Percentiles rank a stretch among this genome's conserved stretches.
These are phyloP conservation scores for Taphrina deformans DNA, from an alignment of 1,139 yeast genomes.

Conservation along the genomic window DNA sequence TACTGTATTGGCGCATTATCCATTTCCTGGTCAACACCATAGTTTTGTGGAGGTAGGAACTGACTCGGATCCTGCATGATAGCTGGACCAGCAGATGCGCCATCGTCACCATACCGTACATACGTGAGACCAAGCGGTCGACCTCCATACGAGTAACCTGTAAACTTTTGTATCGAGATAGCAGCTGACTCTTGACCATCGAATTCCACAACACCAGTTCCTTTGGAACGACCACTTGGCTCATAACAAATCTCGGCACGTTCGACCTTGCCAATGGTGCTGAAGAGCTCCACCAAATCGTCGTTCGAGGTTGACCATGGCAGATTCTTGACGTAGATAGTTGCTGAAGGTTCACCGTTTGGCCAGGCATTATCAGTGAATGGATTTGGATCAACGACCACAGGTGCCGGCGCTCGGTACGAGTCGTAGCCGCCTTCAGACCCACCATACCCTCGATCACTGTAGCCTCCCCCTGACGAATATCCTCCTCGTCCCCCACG, in stretches of 20 bases:
- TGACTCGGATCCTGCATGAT: neutral
- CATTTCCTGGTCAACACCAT: neutral
- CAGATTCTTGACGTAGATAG: constrained; percentile 71
- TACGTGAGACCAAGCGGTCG: constrained; percentile 40
- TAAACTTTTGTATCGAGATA: constrained; percentile 62
- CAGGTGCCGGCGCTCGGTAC: constrained; percentile 37
- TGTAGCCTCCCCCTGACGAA: constrained; percentile 11
- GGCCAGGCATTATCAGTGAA: constrained; percentile 67
- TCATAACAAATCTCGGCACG: constrained; percentile 76
- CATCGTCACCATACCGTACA: constrained; percentile 37
- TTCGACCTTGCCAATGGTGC: constrained; percentile 73
- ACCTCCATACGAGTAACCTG: constrained; percentile 32
- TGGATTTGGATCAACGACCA: constrained; percentile 45
- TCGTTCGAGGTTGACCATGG: constrained; percentile 86
- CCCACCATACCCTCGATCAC: constrained; percentile 20
- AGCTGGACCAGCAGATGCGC: constrained; percentile 15
- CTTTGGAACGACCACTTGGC: constrained; percentile 68
- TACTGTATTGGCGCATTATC: neutral
- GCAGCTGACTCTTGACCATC: constrained; percentile 69
- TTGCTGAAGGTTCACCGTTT: constrained; percentile 63
- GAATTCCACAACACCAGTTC: constrained; percentile 81
- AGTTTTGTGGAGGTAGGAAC: neutral
- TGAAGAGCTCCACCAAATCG: constrained; percentile 82
- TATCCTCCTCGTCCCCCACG: constrained; percentile 38
- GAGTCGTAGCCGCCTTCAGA: constrained; percentile 37